Base-by-base conservation (phyloP, 2,329 filamentous ascomycete species). In the Aspergillus sp. region DNA sequence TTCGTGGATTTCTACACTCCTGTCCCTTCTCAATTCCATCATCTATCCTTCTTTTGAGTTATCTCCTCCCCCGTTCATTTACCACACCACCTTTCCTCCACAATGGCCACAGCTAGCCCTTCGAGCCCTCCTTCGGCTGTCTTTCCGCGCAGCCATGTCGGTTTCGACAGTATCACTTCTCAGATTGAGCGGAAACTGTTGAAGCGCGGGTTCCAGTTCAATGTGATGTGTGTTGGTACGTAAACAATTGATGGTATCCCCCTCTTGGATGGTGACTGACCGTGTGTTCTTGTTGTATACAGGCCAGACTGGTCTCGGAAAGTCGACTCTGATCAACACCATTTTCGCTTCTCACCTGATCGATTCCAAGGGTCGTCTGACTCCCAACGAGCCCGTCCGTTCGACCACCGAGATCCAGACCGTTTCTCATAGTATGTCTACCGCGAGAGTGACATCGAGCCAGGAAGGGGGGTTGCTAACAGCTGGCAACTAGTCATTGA, bases 181-280 rank as follows among this genome's bases (percentile, higher is more conserved):
- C 93, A 98, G 79, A 98, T 98, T 64, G 93, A 98, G 84, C 86
- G 88, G 77, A 98, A 98, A 85, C 85, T 97, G 69, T 73, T 98
- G 76, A 98, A 98, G 82, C 89, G 93, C 75, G 93, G 93, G 63
- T 98, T 98, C 75, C 93, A 98, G 75, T 98, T 98, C 83, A 98
- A 98, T 72, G 86, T 97, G 67, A 97, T 97, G 73, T 96, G 90
- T 71, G 93, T 97, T 71, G 93, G 93, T 97, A 79, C 71, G 91
- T 84, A 53, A 7, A 38, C 27, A n/a, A 26, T 9, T 28, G 10
- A 5, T 4, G 19, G 26, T 19, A 10, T 30, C 19, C 19, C 8
- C 28, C 12, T 30, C 29, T 30, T 8, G 6, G 29, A 36, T 38
- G 43, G 35, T 35, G 19, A 57, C 62, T 67, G 54, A 69, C 62